Base-by-base conservation (phyloP, 768 basidiomycete genomes). In the Gelatoporia subvermispora region DNA sequence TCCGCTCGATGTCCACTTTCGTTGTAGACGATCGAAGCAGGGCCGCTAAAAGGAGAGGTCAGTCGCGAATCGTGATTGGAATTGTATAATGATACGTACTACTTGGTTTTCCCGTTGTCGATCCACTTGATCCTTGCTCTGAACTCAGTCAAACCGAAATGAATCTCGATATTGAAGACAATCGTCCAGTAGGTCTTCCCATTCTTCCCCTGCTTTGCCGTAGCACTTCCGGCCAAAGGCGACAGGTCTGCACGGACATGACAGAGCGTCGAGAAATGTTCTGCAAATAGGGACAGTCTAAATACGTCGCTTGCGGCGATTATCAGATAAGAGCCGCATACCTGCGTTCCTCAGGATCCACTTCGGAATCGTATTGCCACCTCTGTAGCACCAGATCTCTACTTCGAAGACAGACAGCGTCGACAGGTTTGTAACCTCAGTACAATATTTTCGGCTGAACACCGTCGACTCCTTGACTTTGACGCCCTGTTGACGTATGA, bases 171-270 rank as follows among this genome's bases (percentile, higher is more conserved):
- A 24, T 83, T 85, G 64, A 90, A 90, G 16, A 90, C 82, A 50
- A 90, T 88, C 13, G 82, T 88, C 85, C 85, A 90, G 54, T 88
- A 89, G 10, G 74, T 81, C 68, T 81, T 85, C 43, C 84, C 82
- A 40, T 74, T 76, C 55, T 65, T 78, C 1, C 85, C 81, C 4
- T 67, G 62, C 60, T 87, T 88, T 1, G 87, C 68, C 55, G 80
- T 77, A 1, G 87, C 86, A 54, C 84, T 88, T 17, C 81, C 76
- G 37, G 77, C 81, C 43, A 90, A 68, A 9, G 82, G 79, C 0
- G 87, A 89, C 50, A 88, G 60, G 60, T 90, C 87, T 15, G 87
- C 87, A 13, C 84, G 82, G 17, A 90, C 87, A 28, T 85, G 76
- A 60, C 86, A 90, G 3, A 90, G 66, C 0, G 86, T 90, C 1